These are phyloP conservation scores for Pythium dissotocum DNA, from an alignment of 352 stramenopile genomes.

Conservation along the genomic window DNA sequence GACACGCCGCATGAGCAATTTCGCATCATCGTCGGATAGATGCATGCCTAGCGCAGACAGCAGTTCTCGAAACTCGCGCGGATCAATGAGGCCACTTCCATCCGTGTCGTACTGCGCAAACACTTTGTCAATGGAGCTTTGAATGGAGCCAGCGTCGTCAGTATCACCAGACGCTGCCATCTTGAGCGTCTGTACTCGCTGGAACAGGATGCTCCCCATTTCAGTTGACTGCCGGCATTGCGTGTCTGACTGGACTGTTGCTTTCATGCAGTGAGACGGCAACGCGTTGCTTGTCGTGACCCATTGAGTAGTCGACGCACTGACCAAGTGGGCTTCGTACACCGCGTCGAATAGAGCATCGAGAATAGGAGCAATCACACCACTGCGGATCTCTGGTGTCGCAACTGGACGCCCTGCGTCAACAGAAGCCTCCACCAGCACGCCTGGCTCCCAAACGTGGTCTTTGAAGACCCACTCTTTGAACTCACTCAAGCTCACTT, in stretches of 20 bases:
- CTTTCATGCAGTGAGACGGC: conserved; percentile 15
- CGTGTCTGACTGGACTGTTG: conserved; percentile 1
- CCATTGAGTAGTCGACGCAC: conserved; percentile 39
- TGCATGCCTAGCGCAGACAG: conserved; percentile 47
- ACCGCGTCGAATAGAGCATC: conserved; percentile 45
- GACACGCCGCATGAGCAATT: conserved; percentile 53
- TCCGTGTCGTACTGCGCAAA: conserved; percentile 61
- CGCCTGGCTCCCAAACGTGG: conserved; percentile 49
- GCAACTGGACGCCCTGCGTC: background rate
- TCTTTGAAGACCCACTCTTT: conserved; percentile 65
- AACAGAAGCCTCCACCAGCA: background rate
- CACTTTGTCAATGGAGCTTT: conserved; percentile 37
- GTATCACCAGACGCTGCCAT: conserved; percentile 25
- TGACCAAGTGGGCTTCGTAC: conserved; percentile 40
- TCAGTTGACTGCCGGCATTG: conserved; percentile 17
- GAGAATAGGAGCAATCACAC: conserved; percentile 40
- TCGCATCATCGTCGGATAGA: conserved; percentile 34
- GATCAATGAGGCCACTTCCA: conserved; percentile 56
- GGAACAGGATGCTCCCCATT: conserved; percentile 39
- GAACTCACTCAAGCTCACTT: conserved; percentile 71
- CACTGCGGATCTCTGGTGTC: conserved; percentile 30
- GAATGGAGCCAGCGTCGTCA: conserved; percentile 17
- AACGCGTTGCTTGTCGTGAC: conserved; percentile 37
- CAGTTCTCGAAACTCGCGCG: conserved; percentile 49
- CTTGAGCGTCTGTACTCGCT: conserved; percentile 41